These are phyloP conservation scores for Chaetomium olivaceum DNA, from an alignment of 2,329 filamentous ascomycete genomes.

Conservation along the genomic window DNA sequence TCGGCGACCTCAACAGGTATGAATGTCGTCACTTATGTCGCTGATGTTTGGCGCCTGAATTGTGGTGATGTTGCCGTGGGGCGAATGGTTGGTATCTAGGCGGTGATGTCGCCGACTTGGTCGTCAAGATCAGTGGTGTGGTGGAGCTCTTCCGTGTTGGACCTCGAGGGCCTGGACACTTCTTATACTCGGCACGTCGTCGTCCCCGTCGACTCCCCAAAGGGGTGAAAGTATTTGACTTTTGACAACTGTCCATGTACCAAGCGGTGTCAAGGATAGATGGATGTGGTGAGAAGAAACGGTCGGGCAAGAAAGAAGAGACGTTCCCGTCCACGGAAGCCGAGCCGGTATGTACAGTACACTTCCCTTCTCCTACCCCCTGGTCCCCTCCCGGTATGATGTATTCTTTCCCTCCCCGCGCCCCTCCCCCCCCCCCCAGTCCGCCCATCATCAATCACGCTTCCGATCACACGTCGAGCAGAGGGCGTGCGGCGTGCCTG, in stretches of 20 bases:
- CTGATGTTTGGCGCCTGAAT: neutral
- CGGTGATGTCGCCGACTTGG: neutral
- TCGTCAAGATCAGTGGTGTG: neutral
- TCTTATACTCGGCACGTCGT: constrained; percentile 17
- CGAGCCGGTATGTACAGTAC: constrained; percentile 1
- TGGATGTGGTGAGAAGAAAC: neutral
- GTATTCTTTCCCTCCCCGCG: constrained; percentile 12
- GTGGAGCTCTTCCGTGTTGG: neutral
- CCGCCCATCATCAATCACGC: constrained; percentile 24
- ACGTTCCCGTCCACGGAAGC: neutral
- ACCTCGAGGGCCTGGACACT: neutral
- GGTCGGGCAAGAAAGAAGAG: neutral
- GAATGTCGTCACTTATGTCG: neutral
- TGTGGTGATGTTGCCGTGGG: neutral
- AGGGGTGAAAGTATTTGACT: neutral
- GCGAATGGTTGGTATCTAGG: neutral
- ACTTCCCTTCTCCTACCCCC: constrained; percentile 13
- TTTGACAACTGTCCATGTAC: constrained; percentile 9
- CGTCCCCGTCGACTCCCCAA: constrained; percentile 3
- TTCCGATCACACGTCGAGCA: constrained; percentile 30
- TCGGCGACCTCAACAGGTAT: neutral
- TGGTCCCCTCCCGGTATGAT: constrained; percentile 10
- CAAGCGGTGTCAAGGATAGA: neutral
- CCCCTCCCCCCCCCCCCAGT: constrained; percentile 6
- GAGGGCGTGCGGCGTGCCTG: constrained; percentile 17